Percentiles rank a stretch among this genome's conserved stretches.
Conservation (phyloP, 2,329 filamentous ascomycete genomes). For the Penicillium sp. region DNA sequence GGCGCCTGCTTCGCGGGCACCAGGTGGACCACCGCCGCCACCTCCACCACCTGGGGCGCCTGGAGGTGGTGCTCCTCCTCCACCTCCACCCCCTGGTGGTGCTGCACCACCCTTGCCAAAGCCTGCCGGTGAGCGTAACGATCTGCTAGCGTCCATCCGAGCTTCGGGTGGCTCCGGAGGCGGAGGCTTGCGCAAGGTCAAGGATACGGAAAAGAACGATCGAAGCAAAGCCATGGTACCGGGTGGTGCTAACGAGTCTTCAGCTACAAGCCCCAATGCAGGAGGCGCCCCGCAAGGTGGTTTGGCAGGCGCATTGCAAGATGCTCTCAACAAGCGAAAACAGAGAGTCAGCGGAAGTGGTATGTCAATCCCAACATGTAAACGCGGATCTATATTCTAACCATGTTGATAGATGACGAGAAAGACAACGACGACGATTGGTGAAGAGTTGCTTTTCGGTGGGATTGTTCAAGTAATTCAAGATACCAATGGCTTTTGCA, state of each 20-base stretch:
- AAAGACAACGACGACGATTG: conserved; percentile 48
- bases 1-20: conserved; percentile 32
- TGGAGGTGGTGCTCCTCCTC: conserved; percentile 53
- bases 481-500: conserved; percentile 19
- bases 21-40: conserved; percentile 42
- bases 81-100: conserved; percentile 41
- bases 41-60: conserved; percentile 45
- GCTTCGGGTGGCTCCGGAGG: conserved; percentile 55
- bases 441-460: conserved; percentile 26
- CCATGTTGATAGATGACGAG: conserved; percentile 41
- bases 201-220: conserved; percentile 46
- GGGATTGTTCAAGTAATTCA: conserved; percentile 9
- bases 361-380: conserved; percentile 53
- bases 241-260: conserved; percentile 53
- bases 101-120: conserved; percentile 46
- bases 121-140: conserved; percentile 39
- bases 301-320: conserved; percentile 79
- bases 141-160: conserved; percentile 48
- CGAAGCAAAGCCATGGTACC: conserved; percentile 46
- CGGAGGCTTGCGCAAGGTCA: conserved; percentile 47
- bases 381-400: conserved; percentile 20
- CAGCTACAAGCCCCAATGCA: conserved; percentile 54
- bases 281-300: conserved; percentile 55
- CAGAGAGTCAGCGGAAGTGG: conserved; percentile 92
- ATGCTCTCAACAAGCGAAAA: conserved; percentile 76